Conservation (phyloP, 1,139 yeast genomes). For the Blastobotrys petasosporus region DNA sequence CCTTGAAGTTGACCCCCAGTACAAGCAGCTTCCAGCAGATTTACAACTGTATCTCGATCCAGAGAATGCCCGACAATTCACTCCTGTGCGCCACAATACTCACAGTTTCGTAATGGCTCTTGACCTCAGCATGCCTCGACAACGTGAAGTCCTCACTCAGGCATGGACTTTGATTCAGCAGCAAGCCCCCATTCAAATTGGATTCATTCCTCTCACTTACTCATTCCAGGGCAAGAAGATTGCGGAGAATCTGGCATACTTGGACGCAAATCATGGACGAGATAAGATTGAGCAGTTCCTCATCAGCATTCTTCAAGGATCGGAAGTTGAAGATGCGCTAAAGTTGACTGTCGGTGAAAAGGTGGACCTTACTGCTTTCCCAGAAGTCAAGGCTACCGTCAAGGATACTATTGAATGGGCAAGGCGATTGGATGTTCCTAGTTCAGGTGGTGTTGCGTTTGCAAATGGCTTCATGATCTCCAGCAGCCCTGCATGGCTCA, state of each 20-base stretch:
- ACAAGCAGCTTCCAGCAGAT: conserved; percentile 43
- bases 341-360: conserved; percentile 5
- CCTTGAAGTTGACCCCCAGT: conserved; percentile 57
- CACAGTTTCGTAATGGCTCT: conserved; percentile 69
- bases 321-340: conserved; percentile 11
- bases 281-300: conserved; percentile 4
- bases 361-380: neutral
- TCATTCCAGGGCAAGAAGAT: conserved; percentile 24
- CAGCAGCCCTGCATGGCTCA: conserved; percentile 39
- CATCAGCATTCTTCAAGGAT: conserved; percentile 4
- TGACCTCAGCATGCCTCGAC: conserved; percentile 51
- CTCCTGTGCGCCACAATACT: conserved; percentile 64
- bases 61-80: conserved; percentile 50
- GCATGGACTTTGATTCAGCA: conserved; percentile 43
- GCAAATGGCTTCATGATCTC: conserved; percentile 64
- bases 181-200: conserved; percentile 74
- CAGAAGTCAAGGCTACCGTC: conserved; percentile 19
- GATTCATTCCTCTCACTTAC: conserved; percentile 57
- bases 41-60: conserved; percentile 40
- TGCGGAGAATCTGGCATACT: conserved; percentile 37
- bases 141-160: conserved; percentile 42
- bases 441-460: conserved; percentile 46
- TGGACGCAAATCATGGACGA: conserved; percentile 23
- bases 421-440: conserved; percentile 36
- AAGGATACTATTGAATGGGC: conserved; percentile 31